Base-by-base conservation (phyloP, 2,329 filamentous ascomycete species). In the Claviceps paspali region DNA sequence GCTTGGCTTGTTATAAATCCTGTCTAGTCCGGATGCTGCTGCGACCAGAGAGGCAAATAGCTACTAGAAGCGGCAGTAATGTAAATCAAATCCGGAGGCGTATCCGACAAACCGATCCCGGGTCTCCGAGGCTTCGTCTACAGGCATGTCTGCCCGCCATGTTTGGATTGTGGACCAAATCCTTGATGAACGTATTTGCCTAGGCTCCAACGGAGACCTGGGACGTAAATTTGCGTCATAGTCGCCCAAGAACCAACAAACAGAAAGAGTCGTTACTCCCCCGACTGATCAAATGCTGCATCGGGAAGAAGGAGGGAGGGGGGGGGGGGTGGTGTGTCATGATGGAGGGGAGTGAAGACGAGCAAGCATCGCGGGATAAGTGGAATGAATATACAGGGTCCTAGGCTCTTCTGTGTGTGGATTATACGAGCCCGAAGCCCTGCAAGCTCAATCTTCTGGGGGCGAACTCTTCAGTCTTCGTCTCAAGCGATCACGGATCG, bases 1-100 rank as follows among this genome's bases (percentile, higher is more conserved):
- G 45, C 35, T 38, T 32, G 26, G 29, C 39, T 40, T 39, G 24
- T 39, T 48, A 48, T 47, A 45, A 42, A 30, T 37, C 17, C 15
- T 34, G 24, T 31, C 33, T n/a, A 26, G 36, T 36, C 27, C 37
- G 5, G 7, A 26, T 5, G 15, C n/a, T 28, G 5, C 28, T 36
- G 36, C 24, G 14, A 39, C 19, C 24, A 42, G 31, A 26, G 24
- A 34, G 41, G 29, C 11, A 34, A 28, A 31, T 37, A 34, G 35
- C 18, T 28, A 18, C 22, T 28, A 18, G 15, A 33, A 36, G 29
- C 36, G 36, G 36, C 7, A 33, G 33, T 23, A 27, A 35, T 36
- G 41, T 36, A 43, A 34, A 47, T 49, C 42, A 42, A 44, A 48
- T 46, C 44, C 45, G 44, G 35, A 40, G 30, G 23, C 33, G 39